A percentile compares a stretch with the other conserved stretches of the same genome.
These are phyloP conservation scores for Colletotrichum liriopes DNA, from an alignment of 2,329 filamentous ascomycete genomes.

Conservation along the genomic window DNA sequence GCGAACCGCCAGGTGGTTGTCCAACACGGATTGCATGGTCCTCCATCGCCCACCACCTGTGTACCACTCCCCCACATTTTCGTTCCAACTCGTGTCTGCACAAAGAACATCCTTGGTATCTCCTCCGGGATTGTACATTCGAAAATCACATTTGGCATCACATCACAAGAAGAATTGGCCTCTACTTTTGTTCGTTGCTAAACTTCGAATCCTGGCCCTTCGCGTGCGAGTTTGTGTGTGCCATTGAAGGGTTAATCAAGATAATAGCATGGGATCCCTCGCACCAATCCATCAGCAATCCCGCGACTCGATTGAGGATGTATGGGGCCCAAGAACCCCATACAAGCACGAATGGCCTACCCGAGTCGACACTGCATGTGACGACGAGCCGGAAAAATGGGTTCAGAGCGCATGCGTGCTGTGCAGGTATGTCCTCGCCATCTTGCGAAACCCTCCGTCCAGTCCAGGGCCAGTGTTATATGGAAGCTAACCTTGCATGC, in stretches of 20 bases:
- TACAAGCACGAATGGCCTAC: conserved; percentile 55
- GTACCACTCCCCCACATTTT: neutral
- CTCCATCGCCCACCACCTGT: neutral
- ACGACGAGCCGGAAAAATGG: conserved; percentile 55
- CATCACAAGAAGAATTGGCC: neutral
- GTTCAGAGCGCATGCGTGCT: conserved; percentile 57
- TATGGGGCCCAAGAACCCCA: conserved; percentile 52
- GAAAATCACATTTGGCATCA: neutral
- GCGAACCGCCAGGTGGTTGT: neutral
- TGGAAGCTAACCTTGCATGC: neutral
- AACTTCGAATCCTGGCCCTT: too few species aligned
- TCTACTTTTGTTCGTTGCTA: neutral
- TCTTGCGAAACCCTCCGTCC: neutral
- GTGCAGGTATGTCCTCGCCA: conserved; percentile 41
- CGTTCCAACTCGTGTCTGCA: neutral
- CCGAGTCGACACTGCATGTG: conserved; percentile 48
- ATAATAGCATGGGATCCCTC: neutral
- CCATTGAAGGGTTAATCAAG: neutral
- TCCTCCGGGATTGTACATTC: neutral
- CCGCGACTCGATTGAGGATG: conserved; percentile 52
- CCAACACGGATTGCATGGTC: neutral
- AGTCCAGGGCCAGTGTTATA: neutral
- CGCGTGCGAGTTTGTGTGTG: neutral
- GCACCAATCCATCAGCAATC: neutral
- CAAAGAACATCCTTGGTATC: neutral